Percentiles rank a stretch among this genome's conserved stretches.
Conservation (phyloP, 768 basidiomycete genomes). For the Galerina marginata region DNA sequence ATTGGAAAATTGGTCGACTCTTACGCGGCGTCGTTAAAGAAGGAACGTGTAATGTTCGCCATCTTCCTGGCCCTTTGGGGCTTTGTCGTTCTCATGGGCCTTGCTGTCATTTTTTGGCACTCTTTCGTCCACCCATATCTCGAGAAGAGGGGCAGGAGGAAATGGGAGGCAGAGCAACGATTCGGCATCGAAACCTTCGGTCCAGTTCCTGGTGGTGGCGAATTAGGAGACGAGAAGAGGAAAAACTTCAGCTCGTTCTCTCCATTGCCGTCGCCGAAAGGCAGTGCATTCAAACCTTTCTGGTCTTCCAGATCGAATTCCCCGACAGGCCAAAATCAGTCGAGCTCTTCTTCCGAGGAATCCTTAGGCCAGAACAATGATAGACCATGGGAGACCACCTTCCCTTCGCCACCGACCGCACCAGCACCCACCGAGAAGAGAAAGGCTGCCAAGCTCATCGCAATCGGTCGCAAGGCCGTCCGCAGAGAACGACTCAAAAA, state of each 20-base stretch:
- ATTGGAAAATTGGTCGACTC: conserved; percentile 74
- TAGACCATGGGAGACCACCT: conserved; percentile 6
- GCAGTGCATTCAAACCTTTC: conserved; percentile 40
- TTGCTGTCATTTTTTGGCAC: conserved; percentile 75
- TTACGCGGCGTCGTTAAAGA: conserved; percentile 75
- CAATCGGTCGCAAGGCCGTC: conserved; percentile 48
- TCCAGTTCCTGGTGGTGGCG: conserved; percentile 29
- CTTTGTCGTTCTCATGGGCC: conserved; percentile 81
- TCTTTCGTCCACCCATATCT: conserved; percentile 57
- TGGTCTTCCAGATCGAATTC: conserved; percentile 31
- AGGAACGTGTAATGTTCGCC: conserved; percentile 83
- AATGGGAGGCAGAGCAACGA: conserved; percentile 59
- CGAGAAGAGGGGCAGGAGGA: conserved; percentile 52
- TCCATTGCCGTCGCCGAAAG: conserved; percentile 51
- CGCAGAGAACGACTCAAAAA: conserved; percentile 34
- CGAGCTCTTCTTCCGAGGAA: conserved; percentile 16
- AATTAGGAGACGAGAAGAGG: conserved; percentile 15
- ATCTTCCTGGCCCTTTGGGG: conserved; percentile 88
- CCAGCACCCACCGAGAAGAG: conserved; percentile 20
- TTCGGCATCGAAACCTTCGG: conserved; percentile 51
- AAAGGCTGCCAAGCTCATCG: conserved; percentile 47
- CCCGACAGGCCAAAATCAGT: conserved; percentile 13
- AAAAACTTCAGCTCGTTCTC: conserved; percentile 51
- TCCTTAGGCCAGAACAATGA: conserved; percentile 14
- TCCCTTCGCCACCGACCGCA: neutral